A percentile compares a stretch with the other conserved stretches of the same genome.
phyloP scores from a whole-genome alignment of 2,329 filamentous ascomycete species.

The Ilyonectria destructans region DNA sequence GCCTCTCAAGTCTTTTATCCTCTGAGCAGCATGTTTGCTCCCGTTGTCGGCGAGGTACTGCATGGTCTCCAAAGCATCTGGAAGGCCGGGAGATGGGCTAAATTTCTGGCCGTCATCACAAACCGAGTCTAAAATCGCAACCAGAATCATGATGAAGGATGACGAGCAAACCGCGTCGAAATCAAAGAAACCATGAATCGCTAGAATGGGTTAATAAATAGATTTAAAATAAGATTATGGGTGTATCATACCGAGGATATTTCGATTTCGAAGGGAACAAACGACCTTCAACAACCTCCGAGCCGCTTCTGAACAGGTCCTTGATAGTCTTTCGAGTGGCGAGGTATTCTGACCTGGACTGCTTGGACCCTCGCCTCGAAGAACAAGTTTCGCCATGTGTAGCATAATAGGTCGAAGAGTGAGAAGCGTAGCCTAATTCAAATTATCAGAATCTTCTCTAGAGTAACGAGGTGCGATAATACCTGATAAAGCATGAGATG shows the following conservation, averaged over 20 bases:
- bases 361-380: constrained; percentile 44
- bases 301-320: constrained; percentile 51
- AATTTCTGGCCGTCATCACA: constrained; percentile 47
- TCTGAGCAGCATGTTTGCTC: constrained; percentile 47
- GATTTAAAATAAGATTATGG: neutral
- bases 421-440: constrained; percentile 48
- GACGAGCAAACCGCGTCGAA: constrained; percentile 50
- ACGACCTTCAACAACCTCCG: constrained; percentile 49
- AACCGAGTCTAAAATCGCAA: constrained; percentile 46
- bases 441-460: neutral
- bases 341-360: constrained; percentile 45
- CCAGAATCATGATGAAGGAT: constrained; percentile 49
- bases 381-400: constrained; percentile 49
- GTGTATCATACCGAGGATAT: constrained; percentile 48
- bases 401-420: constrained; percentile 51
- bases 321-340: constrained; percentile 47
- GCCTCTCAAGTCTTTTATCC: constrained; percentile 44
- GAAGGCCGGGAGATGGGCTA: constrained; percentile 45
- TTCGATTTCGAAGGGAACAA: constrained; percentile 48
- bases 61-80: constrained; percentile 49
- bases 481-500: constrained; percentile 55
- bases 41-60: constrained; percentile 49
- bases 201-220: constrained; percentile 11
- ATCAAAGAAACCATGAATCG: constrained; percentile 49
- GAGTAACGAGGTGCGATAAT: neutral